phyloP scores from a whole-genome alignment of 2,329 filamentous ascomycete species.

The Beauveria scarabaeidicola region DNA sequence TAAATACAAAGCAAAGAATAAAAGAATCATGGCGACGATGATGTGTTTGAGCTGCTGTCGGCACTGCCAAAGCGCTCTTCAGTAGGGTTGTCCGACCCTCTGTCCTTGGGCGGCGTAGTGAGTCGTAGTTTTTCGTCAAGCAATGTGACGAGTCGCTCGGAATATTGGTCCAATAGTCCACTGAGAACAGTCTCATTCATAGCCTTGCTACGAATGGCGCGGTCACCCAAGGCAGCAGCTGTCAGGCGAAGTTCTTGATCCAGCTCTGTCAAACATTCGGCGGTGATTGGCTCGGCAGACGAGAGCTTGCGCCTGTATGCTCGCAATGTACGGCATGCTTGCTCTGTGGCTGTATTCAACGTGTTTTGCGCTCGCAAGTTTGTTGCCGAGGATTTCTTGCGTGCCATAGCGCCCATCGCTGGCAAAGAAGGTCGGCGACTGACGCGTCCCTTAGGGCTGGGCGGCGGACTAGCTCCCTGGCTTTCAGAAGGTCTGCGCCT shows the following conservation, averaged over 20 bases:
- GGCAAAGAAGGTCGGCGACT: conserved; percentile 47
- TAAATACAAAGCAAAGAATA: conserved; percentile 14
- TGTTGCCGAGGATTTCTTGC: conserved; percentile 40
- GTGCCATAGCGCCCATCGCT: conserved; percentile 34
- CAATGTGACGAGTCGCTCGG: conserved; percentile 60
- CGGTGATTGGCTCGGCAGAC: conserved; percentile 46
- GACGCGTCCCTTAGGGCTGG: conserved; percentile 40
- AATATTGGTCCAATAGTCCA: conserved; percentile 66
- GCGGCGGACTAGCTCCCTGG: conserved; percentile 39
- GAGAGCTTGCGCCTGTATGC: conserved; percentile 55
- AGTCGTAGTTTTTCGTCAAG: conserved; percentile 63
- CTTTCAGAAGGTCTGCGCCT: conserved; percentile 35
- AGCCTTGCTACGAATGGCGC: conserved; percentile 43
- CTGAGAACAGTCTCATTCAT: conserved; percentile 52
- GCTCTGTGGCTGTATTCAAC: conserved; percentile 55
- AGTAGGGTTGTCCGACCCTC: conserved; percentile 21
- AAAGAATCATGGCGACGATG: conserved; percentile 24
- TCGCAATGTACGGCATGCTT: conserved; percentile 53
- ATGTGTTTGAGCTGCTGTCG: conserved; percentile 25
- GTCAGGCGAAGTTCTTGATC: conserved; percentile 58
- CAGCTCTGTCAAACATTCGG: conserved; percentile 51
- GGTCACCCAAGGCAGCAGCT: conserved; percentile 50
- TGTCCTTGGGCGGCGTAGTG: conserved; percentile 27
- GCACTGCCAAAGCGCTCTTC: conserved; percentile 25
- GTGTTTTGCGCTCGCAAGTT: conserved; percentile 45